Conservation (phyloP, 164 flowering plant species). For the Macadamia tetraphylla region DNA sequence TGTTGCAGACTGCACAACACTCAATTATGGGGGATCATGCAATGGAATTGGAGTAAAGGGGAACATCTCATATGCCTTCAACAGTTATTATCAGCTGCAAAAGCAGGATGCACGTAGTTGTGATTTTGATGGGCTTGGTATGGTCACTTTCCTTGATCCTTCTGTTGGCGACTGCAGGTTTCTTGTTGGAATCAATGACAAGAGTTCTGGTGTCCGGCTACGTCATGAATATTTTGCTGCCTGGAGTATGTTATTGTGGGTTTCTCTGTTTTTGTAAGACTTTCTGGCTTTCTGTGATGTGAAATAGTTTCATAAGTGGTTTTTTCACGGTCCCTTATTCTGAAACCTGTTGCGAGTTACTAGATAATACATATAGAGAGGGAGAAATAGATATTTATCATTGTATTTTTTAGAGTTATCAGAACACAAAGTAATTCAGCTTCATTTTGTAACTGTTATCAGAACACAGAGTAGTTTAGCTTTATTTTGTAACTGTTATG, state of each 20-base stretch:
- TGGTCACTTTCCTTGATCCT: constrained; percentile 80
- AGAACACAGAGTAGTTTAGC: constrained; percentile 6
- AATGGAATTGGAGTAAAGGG: constrained; percentile 74
- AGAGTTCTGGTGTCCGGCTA: constrained; percentile 8
- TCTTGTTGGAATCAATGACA: constrained; percentile 66
- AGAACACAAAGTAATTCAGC: constrained; percentile 5
- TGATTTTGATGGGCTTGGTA: constrained; percentile 83
- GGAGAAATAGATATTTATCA: neutral
- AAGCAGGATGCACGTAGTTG: constrained; percentile 72
- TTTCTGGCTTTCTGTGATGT: constrained; percentile 13
- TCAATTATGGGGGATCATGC: constrained; percentile 83
- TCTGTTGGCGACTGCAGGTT: constrained; percentile 84
- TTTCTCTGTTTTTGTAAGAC: constrained; percentile 12
- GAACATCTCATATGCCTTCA: constrained; percentile 87
- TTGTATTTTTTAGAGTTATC: constrained; percentile 10
- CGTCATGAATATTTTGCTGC: neutral
- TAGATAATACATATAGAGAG: constrained; percentile 9
- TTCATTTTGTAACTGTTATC: neutral
- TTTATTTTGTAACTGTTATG: neutral
- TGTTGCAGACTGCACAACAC: constrained; percentile 81
- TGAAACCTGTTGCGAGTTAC: constrained; percentile 8
- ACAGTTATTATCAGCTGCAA: constrained; percentile 80
- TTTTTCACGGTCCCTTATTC: constrained; percentile 19
- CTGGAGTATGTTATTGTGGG: constrained; percentile 23
- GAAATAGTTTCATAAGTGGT: constrained; percentile 23